Base-by-base conservation (phyloP, 345 rosid genomes). In the Arabidopsis suecica region DNA sequence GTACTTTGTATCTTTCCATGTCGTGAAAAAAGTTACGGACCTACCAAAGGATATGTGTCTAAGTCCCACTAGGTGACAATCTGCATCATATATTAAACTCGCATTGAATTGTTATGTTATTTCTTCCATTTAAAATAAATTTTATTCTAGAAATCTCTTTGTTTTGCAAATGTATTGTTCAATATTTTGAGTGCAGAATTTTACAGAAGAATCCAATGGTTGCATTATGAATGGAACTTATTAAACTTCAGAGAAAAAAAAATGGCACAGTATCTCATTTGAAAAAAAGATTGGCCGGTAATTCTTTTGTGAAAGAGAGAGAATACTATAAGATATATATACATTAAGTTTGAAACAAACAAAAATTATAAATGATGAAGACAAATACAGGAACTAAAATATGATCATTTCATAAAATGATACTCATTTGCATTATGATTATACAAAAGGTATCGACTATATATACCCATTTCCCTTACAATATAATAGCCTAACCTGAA, bases 11-110 rank as follows among this genome's bases (percentile, higher is more conserved):
- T 59, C 59, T 66, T 66, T 34, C 57, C 23, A 37, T 65, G 66
- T 59, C 50, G 50, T 37, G 22, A 13, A 13, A 25, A 51, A 73
- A 33, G 51, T 30, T 67, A 48, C 23, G 68, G 79, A 30, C 68
- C 79, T 42, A 75, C 45, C 5, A 42, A 42, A 28, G 13, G 30
- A 14, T 51, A 42, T 65, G 53, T 67, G 73, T 74, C 68, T 3
- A 50, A 20, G 49, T 68, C 56, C 41, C 45, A 68, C 68, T 51
- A 75, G 57, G 61, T 47, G 22, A 60, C 63, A 40, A 51, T 40
- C 48, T 41, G 32, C 62, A 58, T 57, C 42, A 13, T 40, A 13
- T 40, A 65, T 5, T 10, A 34, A 65, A 9, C 58, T 48, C 38
- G 22, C 53, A n/a, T 55, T 65, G 0, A 11, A 16, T n/a, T 20